Evolutionary conservation across 106 monocot species (phyloP).

Genomic region (Allium cepa): DNA sequence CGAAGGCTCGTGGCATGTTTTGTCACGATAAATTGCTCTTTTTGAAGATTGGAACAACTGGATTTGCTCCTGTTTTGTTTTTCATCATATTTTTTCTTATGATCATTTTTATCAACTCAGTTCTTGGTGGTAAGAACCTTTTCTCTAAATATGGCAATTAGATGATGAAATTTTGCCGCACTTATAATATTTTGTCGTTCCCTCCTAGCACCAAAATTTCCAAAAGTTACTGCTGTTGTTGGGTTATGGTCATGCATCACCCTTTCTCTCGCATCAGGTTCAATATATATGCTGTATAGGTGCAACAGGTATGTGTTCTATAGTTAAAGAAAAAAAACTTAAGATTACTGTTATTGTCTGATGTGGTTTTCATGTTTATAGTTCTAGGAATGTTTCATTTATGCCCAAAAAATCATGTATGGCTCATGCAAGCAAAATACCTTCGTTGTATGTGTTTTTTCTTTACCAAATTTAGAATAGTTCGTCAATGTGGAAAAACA

Average conservation of each 20-base stretch:
- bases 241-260: conserved; percentile 81
- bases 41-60: conserved; percentile 41
- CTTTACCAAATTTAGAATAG: too few relatives aligned
- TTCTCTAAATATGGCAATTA: conserved; percentile 7
- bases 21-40: conserved; percentile 39
- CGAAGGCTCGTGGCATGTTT: conserved; percentile 27
- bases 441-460: too few relatives aligned
- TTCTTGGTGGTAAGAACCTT: conserved; percentile 58
- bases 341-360: too few relatives aligned
- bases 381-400: too few relatives aligned
- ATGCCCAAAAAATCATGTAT: too few relatives aligned
- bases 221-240: conserved; percentile 66
- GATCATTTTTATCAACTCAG: conserved; percentile 72
- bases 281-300: conserved; percentile 78
- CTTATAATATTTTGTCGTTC: conserved; percentile 6
- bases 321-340: background rate
- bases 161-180: background rate
- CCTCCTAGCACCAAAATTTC: conserved; percentile 62
- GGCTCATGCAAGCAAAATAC: too few relatives aligned
- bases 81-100: conserved; percentile 34
- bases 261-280: conserved; percentile 58
- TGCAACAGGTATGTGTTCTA: conserved; percentile 65
- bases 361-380: too few relatives aligned
- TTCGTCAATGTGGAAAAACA: too few relatives aligned
- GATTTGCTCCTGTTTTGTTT: conserved; percentile 77